Percentiles rank a stretch among this genome's conserved stretches.
Conservation (phyloP, 2,329 filamentous ascomycete species). For the Teratosphaeria zuluensis region DNA sequence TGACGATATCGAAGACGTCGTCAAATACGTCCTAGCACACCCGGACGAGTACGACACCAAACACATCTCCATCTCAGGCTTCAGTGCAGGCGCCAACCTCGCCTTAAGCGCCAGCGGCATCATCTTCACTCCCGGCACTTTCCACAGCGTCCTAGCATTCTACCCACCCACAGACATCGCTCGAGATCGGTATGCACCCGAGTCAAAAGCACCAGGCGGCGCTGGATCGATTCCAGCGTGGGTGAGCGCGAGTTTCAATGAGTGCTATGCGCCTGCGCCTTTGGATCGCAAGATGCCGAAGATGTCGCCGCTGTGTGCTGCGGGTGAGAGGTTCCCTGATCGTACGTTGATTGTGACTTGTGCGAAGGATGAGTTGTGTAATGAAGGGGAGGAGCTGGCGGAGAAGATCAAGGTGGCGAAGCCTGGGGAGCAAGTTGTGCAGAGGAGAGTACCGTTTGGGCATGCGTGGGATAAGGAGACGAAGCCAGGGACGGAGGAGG, state of each 20-base stretch:
- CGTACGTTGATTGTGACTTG: slow-evolving; percentile 27
- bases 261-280: slow-evolving; percentile 24
- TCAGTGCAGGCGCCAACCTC: slow-evolving; percentile 33
- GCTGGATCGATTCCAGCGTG: slow-evolving; percentile 10
- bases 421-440: slow-evolving; percentile 15
- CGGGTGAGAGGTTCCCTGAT: slow-evolving; percentile 15
- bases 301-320: slow-evolving; percentile 27
- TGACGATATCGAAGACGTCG: slow-evolving; percentile 35
- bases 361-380: slow-evolving; percentile 28
- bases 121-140: slow-evolving; percentile 23
- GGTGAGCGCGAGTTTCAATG: slow-evolving; percentile 22
- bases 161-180: slow-evolving; percentile 28
- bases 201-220: slow-evolving; percentile 19
- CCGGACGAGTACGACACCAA: slow-evolving; percentile 22
- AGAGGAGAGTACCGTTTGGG: slow-evolving; percentile 20
- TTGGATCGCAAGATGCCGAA: slow-evolving; percentile 24
- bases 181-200: slow-evolving; percentile 14
- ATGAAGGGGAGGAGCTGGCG: slow-evolving; percentile 28
- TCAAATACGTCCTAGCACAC: slow-evolving; percentile 31
- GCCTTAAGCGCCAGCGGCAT: slow-evolving; percentile 25
- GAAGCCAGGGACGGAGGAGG: background rate
- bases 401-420: slow-evolving; percentile 14
- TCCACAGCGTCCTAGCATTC: slow-evolving; percentile 25
- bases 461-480: slow-evolving; percentile 17
- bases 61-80: slow-evolving; percentile 28